phyloP scores from a whole-genome alignment of 352 stramenopile species.

The Globisporangium nagaii region DNA sequence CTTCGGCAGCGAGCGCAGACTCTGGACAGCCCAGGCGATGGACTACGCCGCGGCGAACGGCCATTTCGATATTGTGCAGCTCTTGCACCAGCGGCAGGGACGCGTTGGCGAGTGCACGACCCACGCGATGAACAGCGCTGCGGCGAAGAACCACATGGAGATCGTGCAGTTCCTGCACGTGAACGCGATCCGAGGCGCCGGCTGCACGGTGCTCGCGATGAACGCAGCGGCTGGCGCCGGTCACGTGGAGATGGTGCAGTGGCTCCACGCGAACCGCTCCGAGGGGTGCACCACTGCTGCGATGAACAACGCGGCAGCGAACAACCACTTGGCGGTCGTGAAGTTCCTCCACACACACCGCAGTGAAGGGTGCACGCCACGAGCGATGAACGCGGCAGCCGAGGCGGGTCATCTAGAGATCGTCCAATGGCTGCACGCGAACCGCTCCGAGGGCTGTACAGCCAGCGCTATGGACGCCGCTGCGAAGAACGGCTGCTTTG shows the following conservation, averaged over 20 bases:
- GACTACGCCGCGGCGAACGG: conserved; percentile 16
- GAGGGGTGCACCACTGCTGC: conserved; percentile 3
- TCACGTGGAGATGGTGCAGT: conserved; percentile 1
- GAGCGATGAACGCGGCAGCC: neutral
- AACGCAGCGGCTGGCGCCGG: neutral
- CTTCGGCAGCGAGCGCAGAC: conserved; percentile 8
- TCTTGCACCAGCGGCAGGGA: neutral
- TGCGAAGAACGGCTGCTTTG: neutral
- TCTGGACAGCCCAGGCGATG: conserved; percentile 16
- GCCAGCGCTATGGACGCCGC: neutral
- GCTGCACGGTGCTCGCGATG: conserved; percentile 15
- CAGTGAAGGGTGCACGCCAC: neutral
- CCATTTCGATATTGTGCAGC: conserved; percentile 4
- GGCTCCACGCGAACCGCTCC: neutral
- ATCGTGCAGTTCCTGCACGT: conserved; percentile 31
- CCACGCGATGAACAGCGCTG: conserved; percentile 22
- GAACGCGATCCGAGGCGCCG: conserved; percentile 17
- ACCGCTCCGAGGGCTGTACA: conserved; percentile 6
- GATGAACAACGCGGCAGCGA: conserved; percentile 6
- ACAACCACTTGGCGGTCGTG: neutral
- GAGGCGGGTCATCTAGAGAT: neutral
- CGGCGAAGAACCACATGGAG: conserved; percentile 27
- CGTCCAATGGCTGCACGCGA: neutral
- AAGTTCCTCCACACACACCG: neutral
- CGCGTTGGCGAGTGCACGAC: neutral